Evolutionary conservation across 768 basidiomycete genomes (phyloP), one percentile per base, ranked within the genome.

Genomic region (Mycena crocata): DNA sequence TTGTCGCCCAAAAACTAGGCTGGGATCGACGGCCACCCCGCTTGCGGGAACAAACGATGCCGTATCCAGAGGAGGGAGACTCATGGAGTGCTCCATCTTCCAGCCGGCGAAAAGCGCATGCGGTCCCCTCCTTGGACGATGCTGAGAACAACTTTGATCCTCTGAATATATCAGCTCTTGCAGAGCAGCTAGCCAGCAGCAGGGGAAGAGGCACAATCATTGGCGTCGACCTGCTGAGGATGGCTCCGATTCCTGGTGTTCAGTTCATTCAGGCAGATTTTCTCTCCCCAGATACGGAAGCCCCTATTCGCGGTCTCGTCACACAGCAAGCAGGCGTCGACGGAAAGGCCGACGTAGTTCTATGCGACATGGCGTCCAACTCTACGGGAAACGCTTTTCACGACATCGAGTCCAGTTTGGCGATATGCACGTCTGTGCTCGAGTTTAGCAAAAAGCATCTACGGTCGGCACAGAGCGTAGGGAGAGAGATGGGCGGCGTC

Each of bases 341-440:
- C 3, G 78, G 77, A 21, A 86, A 85, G 76, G 91, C 89, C 9
- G 95, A 98, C 75, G 81, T 96, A 21, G 86, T 98, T 28, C 83
- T 98, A 5, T 94, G 91, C 10, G 96, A 98, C 74, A 96, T 98
- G 92, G 93, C 95, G 21, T 89, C 89, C 23, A 95, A 96, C 75
- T 83, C 89, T 64, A 87, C 91, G 2, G 96, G 97, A 7, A 89
- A 92, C 65, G 76, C 83, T 21, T 77, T 79, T 0, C 83, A 84
- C 54, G 96, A 99, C 77, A 85, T 86, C 1, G 85, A 90, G 72
- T 76, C 84, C 13, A 90, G 90, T 62, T 82, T 96, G 34, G 85
- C 90, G 39, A 90, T 98, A 24, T 93, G 90, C 74, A 78, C 85
- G 39, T 88, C 91, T 4, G 95, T 93, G 0, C 87, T 92, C 64